Evolutionary conservation across 768 basidiomycete genomes (phyloP), one percentile per base, ranked within the genome.

Genomic region (Russula sp.): DNA sequence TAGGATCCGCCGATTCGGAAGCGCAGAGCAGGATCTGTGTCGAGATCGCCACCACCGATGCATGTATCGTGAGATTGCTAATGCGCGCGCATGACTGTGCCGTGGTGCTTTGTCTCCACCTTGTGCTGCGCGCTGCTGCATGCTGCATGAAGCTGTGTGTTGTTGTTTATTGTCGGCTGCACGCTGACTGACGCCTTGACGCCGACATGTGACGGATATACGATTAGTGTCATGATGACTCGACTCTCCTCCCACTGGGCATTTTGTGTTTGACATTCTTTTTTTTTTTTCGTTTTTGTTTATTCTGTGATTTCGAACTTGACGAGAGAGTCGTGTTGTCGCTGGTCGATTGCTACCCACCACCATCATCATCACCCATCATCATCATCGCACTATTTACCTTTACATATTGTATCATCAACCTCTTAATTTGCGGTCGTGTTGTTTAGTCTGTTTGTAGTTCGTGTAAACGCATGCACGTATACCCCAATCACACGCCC

Each of bases 1-100:
- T 48, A 65, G 64, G 64, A 65, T 11, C 64, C 59, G 18, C 64
- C 59, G 24, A 61, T 61, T 40, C 59, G 64, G 53, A 65, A 65
- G 22, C 64, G 64, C 30, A 42, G 61, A 30, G 64, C 54, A 2
- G 55, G 64, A 9, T 65, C 64, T 14, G 49, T 42, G 49, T 65
- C 64, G 24, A 55, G 54, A 38, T 65, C 64, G 20, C 64, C 64
- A n/a, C n/a, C n/a, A 18, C 64, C 55, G 20, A 52, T 65, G 54
- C 59, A 42, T 36, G 48, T 40, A 20, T 56, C 64, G 16, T 65
- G 40, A 65, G 34, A 34, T 14, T 49, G 22, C 9, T 44, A 34
- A 2, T 34, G 34, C 34, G 32, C n/a, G 32, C 32, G 34, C 3
- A 44, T 44, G 42, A 44, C n/a, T n/a, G n/a, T n/a, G n/a, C n/a